Evolutionary conservation across 148 eudicot species (phyloP), one percentile per base, ranked within the genome.

Genomic region (Fagopyrum homotropicum): DNA sequence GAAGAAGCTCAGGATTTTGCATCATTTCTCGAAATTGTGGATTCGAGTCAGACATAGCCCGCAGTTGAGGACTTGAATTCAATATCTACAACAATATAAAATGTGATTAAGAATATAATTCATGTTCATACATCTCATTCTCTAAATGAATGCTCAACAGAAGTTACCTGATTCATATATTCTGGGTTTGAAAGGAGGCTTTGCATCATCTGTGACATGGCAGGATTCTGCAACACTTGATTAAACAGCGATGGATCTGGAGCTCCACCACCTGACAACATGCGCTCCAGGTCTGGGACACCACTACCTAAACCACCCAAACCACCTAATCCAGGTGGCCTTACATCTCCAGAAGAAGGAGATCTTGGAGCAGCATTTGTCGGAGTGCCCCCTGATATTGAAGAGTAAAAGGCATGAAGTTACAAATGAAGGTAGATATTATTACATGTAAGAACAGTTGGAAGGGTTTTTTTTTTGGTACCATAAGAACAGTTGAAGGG

Each of bases 1-100:
- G 89, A 81, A 91, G 84, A 81, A 89, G 52, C 74, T 91, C 98
- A 30, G 98, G 93, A 82, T 91, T 91, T 81, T 90, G 98, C 96
- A 93, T 85, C 93, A 90, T 87, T 82, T 93, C 98, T 80, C 96
- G 91, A 75, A 93, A 82, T 70, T 93, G 98, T 72, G 96, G 96
- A 50, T 90, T 93, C 79, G 77, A 43, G 60, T 93, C 97, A 29
- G 93, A 81, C 92, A 91, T 84, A 80, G 83, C 81, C 66, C 89
- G 93, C 73, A 91, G 83, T 75, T 91, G 98, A 5, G 97, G 98
- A 77, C 82, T 89, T 52, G 77, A 63, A 63, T 85, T 87, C 74
- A 72, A 15, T 45, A 72, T 72, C 74, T 72, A 26, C 51, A 72
- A 46, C 29, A 49, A 15, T 45, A 8, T 1, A 46, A 45, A 35